These are phyloP conservation scores for Candida vartiovaarae DNA, from an alignment of 805 yeast species.

Conservation along the genomic window DNA sequence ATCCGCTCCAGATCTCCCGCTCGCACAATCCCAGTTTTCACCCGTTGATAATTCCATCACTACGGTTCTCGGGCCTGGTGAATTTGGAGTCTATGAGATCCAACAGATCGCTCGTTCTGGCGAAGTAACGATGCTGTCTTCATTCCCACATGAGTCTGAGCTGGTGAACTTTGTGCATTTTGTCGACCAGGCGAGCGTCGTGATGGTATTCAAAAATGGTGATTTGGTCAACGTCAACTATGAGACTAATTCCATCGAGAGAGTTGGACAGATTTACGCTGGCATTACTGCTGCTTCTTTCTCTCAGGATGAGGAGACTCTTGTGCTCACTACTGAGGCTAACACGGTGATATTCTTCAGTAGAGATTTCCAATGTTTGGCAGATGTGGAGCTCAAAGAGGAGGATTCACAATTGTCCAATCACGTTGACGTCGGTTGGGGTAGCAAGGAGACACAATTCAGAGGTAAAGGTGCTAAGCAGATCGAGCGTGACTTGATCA, in stretches of 20 bases:
- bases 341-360: constrained; percentile 60
- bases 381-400: constrained; percentile 50
- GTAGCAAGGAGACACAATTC: constrained; percentile 93
- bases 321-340: constrained; percentile 60
- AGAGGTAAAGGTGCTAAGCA: constrained; percentile 89
- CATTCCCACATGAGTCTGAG: constrained; percentile 42
- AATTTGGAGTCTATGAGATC: constrained; percentile 57
- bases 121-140: constrained; percentile 46
- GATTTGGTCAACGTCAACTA: constrained; percentile 65
- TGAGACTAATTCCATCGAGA: constrained; percentile 46
- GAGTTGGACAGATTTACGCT: constrained; percentile 78
- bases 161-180: constrained; percentile 59
- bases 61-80: constrained; percentile 50
- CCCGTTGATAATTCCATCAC: constrained; percentile 68
- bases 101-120: constrained; percentile 70
- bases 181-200: constrained; percentile 57
- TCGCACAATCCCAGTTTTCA: constrained; percentile 56
- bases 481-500: constrained; percentile 51
- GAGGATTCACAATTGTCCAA: constrained; percentile 63
- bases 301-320: constrained; percentile 89
- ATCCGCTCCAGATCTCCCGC: constrained; percentile 59
- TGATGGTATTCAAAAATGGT: constrained; percentile 66
- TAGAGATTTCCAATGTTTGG: constrained; percentile 70
- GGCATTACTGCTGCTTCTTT: constrained; percentile 70
- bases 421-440: constrained; percentile 98